phyloP scores from a whole-genome alignment of 2,329 filamentous ascomycete species.

The Zymoseptoria pseudotritici region DNA sequence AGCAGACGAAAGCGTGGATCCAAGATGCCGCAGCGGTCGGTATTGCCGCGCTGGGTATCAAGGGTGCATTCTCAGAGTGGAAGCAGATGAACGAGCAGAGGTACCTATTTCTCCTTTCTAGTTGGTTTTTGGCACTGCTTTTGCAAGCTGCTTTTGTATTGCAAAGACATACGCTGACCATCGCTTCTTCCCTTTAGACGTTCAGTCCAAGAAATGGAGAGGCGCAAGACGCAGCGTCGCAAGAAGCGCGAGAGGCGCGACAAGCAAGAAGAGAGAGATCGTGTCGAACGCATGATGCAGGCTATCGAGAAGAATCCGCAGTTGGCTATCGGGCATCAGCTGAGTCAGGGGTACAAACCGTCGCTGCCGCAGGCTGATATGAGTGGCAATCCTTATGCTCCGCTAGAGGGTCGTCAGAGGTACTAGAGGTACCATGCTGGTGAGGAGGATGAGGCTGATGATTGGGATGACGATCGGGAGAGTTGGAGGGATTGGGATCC shows the following conservation, averaged over 20 bases:
- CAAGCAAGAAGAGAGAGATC: constrained; percentile 38
- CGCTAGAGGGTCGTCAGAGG: constrained; percentile 8
- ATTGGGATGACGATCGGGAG: neutral
- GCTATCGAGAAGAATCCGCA: constrained; percentile 26
- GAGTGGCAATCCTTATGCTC: constrained; percentile 29
- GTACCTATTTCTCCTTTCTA: constrained; percentile 32
- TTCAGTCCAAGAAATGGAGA: constrained; percentile 46
- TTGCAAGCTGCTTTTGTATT: neutral
- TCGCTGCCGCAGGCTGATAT: constrained; percentile 19
- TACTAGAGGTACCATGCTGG: constrained; percentile 6
- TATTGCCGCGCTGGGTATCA: constrained; percentile 61
- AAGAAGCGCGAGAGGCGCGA: constrained; percentile 37
- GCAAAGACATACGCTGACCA: constrained; percentile 13
- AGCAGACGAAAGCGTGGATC: constrained; percentile 56
- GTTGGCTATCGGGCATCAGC: constrained; percentile 19
- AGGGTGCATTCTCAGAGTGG: constrained; percentile 59
- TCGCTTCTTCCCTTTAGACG: constrained; percentile 21
- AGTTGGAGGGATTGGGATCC: neutral
- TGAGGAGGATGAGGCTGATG: neutral
- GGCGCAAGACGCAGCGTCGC: constrained; percentile 32
- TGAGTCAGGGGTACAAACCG: constrained; percentile 15
- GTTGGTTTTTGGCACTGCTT: neutral
- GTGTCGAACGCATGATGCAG: constrained; percentile 32
- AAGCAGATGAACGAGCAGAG: constrained; percentile 59
- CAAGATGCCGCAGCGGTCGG: constrained; percentile 60